Conservation (phyloP, 768 basidiomycete species). For the Pleurotus salmoneostramineus region DNA sequence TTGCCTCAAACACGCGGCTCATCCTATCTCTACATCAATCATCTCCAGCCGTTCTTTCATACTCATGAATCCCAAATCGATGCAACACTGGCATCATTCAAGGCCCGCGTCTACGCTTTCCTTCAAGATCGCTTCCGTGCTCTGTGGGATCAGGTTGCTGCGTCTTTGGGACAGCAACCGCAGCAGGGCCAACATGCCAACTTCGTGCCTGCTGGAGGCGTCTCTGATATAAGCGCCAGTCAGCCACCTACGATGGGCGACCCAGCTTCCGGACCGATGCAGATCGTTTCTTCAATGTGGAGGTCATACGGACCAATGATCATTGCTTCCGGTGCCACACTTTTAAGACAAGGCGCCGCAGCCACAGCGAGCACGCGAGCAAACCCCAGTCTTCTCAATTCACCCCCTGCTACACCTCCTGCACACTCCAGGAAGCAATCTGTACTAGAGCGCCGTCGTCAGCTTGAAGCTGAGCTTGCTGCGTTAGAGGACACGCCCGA, state of each 20-base stretch:
- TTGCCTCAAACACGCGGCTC: slow-evolving; percentile 89
- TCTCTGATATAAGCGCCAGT: slow-evolving; percentile 17
- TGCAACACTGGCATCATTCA: slow-evolving; percentile 63
- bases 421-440: slow-evolving; percentile 24
- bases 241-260: slow-evolving; percentile 45
- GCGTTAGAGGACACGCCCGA: slow-evolving; percentile 27
- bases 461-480: slow-evolving; percentile 58
- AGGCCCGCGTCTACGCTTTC: slow-evolving; percentile 55
- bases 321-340: slow-evolving; percentile 60
- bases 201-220: slow-evolving; percentile 15
- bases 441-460: slow-evolving; percentile 40
- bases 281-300: slow-evolving; percentile 69
- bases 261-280: slow-evolving; percentile 60
- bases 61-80: slow-evolving; percentile 86
- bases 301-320: slow-evolving; percentile 73
- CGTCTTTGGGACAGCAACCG: slow-evolving; percentile 41
- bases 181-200: slow-evolving; percentile 12
- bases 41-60: slow-evolving; percentile 81
- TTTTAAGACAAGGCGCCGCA: slow-evolving; percentile 48
- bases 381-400: slow-evolving; percentile 23
- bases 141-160: slow-evolving; percentile 62
- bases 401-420: slow-evolving; percentile 14
- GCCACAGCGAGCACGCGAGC: slow-evolving; percentile 30
- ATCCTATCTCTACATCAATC: slow-evolving; percentile 74
- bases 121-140: slow-evolving; percentile 59